A percentile compares a stretch with the other conserved stretches of the same genome.
Conservation (phyloP, 2,329 filamentous ascomycete species). For the Gyromitra esculenta region DNA sequence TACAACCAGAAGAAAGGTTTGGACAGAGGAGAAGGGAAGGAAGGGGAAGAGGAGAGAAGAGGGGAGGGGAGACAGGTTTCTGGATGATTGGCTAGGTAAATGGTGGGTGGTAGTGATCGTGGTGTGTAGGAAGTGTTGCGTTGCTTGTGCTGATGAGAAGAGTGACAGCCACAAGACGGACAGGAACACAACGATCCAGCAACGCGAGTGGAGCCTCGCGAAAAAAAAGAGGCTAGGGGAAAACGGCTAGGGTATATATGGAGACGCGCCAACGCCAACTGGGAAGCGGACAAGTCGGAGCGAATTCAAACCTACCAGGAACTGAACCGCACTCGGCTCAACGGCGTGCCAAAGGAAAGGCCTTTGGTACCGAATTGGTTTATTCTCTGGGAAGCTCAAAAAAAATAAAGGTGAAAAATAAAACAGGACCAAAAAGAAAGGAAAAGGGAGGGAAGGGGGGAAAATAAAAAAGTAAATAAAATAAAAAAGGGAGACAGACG, state of each 20-base stretch:
- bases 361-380: conserved; percentile 44
- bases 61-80: conserved; percentile 45
- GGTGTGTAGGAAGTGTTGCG: conserved; percentile 38
- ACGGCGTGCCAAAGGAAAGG: conserved; percentile 33
- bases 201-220: conserved; percentile 51
- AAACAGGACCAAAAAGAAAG: conserved; percentile 25
- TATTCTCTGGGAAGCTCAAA: conserved; percentile 23
- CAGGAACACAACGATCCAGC: conserved; percentile 44
- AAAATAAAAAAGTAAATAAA: conserved; percentile 14
- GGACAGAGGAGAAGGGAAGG: conserved; percentile 33
- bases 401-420: conserved; percentile 7
- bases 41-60: conserved; percentile 42
- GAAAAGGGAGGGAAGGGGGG: conserved; percentile 1
- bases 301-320: conserved; percentile 51
- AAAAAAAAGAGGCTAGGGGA: conserved; percentile 52
- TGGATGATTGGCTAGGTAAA: conserved; percentile 38
- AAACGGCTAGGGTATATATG: conserved; percentile 53
- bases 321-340: conserved; percentile 48
- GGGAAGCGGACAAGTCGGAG: conserved; percentile 51
- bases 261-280: conserved; percentile 51
- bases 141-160: conserved; percentile 21
- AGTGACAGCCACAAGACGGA: conserved; percentile 50
- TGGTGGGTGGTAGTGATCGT: conserved; percentile 41
- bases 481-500: conserved; percentile 19
- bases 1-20: conserved; percentile 40